Conservation (phyloP, 257 asterid genomes). For the Ballota nigra region DNA sequence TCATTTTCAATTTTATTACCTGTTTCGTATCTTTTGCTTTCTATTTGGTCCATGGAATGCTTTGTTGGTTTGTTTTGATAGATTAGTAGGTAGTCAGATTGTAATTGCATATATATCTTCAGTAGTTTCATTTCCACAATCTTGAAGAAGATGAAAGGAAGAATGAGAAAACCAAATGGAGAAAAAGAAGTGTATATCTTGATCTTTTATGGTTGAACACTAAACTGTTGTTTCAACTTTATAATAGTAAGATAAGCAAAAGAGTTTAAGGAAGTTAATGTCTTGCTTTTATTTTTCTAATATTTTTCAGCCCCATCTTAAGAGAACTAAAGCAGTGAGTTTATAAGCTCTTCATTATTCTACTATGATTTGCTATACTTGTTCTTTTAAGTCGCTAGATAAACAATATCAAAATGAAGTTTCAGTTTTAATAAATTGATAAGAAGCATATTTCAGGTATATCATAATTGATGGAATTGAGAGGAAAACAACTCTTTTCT, state of each 20-base stretch:
- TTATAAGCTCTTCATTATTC: background rate
- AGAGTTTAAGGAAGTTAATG: background rate
- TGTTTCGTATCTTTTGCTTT: background rate
- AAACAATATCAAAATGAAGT: background rate
- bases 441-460: constrained; percentile 2
- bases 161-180: background rate
- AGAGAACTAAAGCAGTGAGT: constrained; percentile 2
- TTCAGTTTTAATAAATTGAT: background rate
- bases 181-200: background rate
- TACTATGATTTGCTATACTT: background rate
- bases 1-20: too few relatives aligned
- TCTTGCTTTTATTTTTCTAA: background rate
- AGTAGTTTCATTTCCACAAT: background rate
- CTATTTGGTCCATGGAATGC: background rate
- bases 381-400: background rate
- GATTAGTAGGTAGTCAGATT: background rate
- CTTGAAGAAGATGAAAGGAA: background rate
- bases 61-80: background rate
- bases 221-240: background rate
- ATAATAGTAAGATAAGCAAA: background rate
- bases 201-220: background rate
- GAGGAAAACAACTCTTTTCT: background rate
- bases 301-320: background rate
- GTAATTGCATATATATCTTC: background rate
- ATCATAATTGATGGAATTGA: background rate